A percentile compares a stretch with the other conserved stretches of the same genome.
Evolutionary conservation across 805 yeast genomes (phyloP).

Genomic region (Sporopachydermia quercuum): DNA sequence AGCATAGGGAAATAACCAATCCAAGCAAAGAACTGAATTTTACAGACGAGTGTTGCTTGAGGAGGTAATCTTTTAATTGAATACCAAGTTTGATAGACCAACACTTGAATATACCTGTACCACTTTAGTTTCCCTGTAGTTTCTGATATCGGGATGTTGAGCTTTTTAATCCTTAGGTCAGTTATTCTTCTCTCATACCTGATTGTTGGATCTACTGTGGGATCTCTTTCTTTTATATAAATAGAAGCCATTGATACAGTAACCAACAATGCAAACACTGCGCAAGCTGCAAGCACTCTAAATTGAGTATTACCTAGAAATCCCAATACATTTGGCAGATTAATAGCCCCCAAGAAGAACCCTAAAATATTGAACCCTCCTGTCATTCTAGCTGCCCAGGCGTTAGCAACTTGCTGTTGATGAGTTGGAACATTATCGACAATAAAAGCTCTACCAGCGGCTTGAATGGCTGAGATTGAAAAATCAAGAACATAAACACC

Average conservation of each 20-base stretch:
- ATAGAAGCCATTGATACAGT: slow-evolving; percentile 26
- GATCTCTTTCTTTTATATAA: slow-evolving; percentile 33
- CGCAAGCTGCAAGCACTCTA: slow-evolving; percentile 30
- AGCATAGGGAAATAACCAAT: slow-evolving; percentile 53
- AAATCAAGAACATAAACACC: slow-evolving; percentile 41
- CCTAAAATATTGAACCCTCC: slow-evolving; percentile 46
- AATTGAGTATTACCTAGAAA: slow-evolving; percentile 35
- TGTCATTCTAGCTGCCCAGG: slow-evolving; percentile 54
- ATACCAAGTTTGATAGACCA: slow-evolving; percentile 19
- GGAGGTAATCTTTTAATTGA: slow-evolving; percentile 29
- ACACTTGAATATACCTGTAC: background rate
- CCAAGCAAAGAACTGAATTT: slow-evolving; percentile 52
- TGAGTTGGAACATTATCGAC: slow-evolving; percentile 43
- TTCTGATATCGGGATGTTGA: slow-evolving; percentile 7
- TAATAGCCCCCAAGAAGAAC: slow-evolving; percentile 34
- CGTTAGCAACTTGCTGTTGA: slow-evolving; percentile 46
- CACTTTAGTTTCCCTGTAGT: slow-evolving; percentile 6
- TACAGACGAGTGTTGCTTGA: slow-evolving; percentile 35
- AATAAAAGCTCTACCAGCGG: slow-evolving; percentile 43
- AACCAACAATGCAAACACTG: slow-evolving; percentile 25
- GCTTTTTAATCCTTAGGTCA: slow-evolving; percentile 17
- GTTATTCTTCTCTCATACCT: slow-evolving; percentile 23
- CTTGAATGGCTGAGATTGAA: slow-evolving; percentile 43
- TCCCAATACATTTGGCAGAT: slow-evolving; percentile 24
- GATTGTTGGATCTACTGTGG: slow-evolving; percentile 26